A percentile compares a stretch with the other conserved stretches of the same genome.
These are phyloP conservation scores for Paecilomyces sp. DNA, from an alignment of 2,329 filamentous ascomycete species.

Conservation along the genomic window DNA sequence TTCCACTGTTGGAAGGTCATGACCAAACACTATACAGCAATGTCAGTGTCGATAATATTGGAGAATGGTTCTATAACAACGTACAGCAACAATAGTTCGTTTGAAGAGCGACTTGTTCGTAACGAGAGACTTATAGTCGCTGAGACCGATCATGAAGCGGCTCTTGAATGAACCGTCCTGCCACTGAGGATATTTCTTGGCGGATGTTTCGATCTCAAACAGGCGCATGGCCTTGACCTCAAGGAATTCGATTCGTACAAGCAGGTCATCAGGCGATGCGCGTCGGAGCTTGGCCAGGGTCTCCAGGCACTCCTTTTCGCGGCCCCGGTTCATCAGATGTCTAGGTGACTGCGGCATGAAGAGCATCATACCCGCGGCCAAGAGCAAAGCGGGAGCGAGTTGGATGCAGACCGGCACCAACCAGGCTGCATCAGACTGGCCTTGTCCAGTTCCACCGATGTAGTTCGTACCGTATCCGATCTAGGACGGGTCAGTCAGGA, in stretches of 20 bases:
- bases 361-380: constrained; percentile 59
- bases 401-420: constrained; percentile 66
- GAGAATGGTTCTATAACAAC: constrained; percentile 29
- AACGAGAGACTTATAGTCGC: constrained; percentile 23
- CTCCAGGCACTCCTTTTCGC: constrained; percentile 59
- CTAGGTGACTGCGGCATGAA: constrained; percentile 75
- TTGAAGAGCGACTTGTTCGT: constrained; percentile 29
- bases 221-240: constrained; percentile 70
- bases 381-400: constrained; percentile 57
- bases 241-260: constrained; percentile 67
- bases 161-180: constrained; percentile 56
- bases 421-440: constrained; percentile 64
- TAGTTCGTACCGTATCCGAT: constrained; percentile 48
- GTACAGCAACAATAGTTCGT: constrained; percentile 32
- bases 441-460: constrained; percentile 54
- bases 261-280: constrained; percentile 56
- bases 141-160: constrained; percentile 56
- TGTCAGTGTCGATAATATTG: background rate
- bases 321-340: constrained; percentile 62
- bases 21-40: constrained; percentile 31
- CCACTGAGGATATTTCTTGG: constrained; percentile 60
- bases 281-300: constrained; percentile 60
- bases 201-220: constrained; percentile 64
- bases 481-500: constrained; percentile 13
- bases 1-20: constrained; percentile 44